phyloP scores from a whole-genome alignment of 2,329 filamentous ascomycete genomes.

The Cadophora sp. region DNA sequence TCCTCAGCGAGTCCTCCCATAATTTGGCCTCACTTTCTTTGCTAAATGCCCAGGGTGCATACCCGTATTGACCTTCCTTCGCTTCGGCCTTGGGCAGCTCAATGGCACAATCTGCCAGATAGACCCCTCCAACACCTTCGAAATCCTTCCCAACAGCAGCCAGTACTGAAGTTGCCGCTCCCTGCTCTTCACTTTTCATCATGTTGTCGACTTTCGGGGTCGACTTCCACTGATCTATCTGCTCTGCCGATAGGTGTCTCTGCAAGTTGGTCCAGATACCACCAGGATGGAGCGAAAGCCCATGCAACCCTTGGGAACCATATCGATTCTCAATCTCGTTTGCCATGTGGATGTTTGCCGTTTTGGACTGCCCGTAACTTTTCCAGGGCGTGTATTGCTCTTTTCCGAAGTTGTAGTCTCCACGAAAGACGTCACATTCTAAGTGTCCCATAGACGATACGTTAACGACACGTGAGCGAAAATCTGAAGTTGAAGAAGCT shows the following conservation, averaged over 20 bases:
- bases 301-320: conserved; percentile 49
- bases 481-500: conserved; percentile 47
- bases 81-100: conserved; percentile 36
- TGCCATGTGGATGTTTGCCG: conserved; percentile 55
- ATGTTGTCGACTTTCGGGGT: conserved; percentile 14
- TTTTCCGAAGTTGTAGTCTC: conserved; percentile 37
- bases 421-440: conserved; percentile 38
- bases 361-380: conserved; percentile 54
- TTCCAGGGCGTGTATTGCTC: conserved; percentile 48
- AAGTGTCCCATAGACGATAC: conserved; percentile 54
- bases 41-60: conserved; percentile 47
- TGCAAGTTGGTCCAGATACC: conserved; percentile 45
- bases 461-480: conserved; percentile 55
- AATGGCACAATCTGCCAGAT: conserved; percentile 53
- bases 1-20: conserved; percentile 50
- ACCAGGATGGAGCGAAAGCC: conserved; percentile 53
- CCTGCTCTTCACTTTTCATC: conserved; percentile 42
- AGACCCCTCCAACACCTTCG: conserved; percentile 55
- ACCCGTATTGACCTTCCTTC: conserved; percentile 32
- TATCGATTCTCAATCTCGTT: conserved; percentile 56
- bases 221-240: conserved; percentile 18
- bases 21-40: conserved; percentile 49
- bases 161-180: conserved; percentile 52
- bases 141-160: conserved; percentile 44
- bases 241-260: conserved; percentile 35